Base-by-base conservation (phyloP, 2,329 filamentous ascomycete species). In the Bipolaris bicolor region DNA sequence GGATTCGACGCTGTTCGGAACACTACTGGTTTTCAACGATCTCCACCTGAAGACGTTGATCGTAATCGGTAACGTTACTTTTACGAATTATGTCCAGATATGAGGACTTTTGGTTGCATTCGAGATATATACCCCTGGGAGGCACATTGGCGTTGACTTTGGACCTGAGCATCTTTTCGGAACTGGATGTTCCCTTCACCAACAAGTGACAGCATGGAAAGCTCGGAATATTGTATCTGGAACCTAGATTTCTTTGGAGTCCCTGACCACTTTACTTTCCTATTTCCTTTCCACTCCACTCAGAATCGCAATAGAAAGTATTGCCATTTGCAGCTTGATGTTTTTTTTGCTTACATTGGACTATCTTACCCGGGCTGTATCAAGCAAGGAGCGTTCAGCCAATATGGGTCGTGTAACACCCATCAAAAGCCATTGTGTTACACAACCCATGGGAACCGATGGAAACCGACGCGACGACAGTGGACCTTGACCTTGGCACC, bases 1-100 rank as follows among this genome's bases (percentile, higher is more conserved):
- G 72, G 74, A 22, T 61, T 76, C 1, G 72, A 74, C 31, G 72
- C 69, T 7, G 67, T 75, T 7, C 66, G 73, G 34, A 66, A 58
- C 37, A 67, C 66, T 3, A 63, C 71, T 29, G 70, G 73, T 26
- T 54, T 75, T 5, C 69, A 72, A 47, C 67, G 72, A 29, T 52
- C 61, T 16, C 70, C 68, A 43, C 64, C 66, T 15, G 72, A 71
- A 48, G 72, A 74, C 9, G 60, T 74, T 15, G 74, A 77, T 52
- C 58, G 74, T 34, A 70, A 76, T 58, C 68, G 74, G 43, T 76
- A 49, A 67, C 46, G 18, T 29, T n/a, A 16, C 31, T 5, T 10
- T 52, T 51, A 39, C 34, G 37, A 40, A 26, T 55, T 44, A 58
- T 29, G 33, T 49, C 59, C 45, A 34, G 24, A 46, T 41, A 52